These are phyloP conservation scores for Trypanosoma cruzi DNA, from an alignment of 208 protist genomes.

Conservation along the genomic window DNA sequence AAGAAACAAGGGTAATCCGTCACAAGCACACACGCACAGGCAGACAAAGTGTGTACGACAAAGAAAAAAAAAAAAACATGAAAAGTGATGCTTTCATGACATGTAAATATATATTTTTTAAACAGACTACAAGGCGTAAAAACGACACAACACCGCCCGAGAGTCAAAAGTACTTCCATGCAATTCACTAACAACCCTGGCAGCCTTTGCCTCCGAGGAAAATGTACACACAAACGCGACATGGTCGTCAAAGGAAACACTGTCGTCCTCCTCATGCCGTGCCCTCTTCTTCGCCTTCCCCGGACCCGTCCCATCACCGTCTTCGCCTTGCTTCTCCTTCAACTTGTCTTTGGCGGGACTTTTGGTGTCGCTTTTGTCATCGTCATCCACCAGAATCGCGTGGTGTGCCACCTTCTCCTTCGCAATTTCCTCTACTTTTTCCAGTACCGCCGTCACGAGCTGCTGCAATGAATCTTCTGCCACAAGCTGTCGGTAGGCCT, in stretches of 20 bases:
- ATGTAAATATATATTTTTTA: slow-evolving; percentile 2
- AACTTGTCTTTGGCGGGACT: not conserved
- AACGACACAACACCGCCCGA: slow-evolving; percentile 65
- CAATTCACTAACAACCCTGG: slow-evolving; percentile 53
- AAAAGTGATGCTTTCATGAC: not conserved
- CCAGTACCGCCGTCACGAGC: slow-evolving; percentile 38
- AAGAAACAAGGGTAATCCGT: not conserved
- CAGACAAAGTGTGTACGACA: too few relatives aligned
- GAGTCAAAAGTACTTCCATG: slow-evolving; percentile 67
- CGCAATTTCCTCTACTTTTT: slow-evolving; percentile 39
- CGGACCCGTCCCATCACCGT: not conserved
- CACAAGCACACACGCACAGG: not conserved
- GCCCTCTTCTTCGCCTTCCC: slow-evolving; percentile 7
- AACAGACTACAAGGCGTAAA: slow-evolving; percentile 23
- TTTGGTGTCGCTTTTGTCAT: slow-evolving; percentile 8
- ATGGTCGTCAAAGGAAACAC: slow-evolving; percentile 51
- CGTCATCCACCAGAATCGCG: slow-evolving; percentile 50
- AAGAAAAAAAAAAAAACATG: not conserved
- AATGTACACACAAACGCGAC: slow-evolving; percentile 65
- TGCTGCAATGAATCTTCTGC: slow-evolving; percentile 25
- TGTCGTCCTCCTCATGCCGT: slow-evolving; percentile 6
- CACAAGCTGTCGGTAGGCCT: slow-evolving; percentile 20
- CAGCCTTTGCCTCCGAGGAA: slow-evolving; percentile 47
- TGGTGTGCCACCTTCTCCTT: slow-evolving; percentile 38
- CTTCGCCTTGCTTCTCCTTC: not conserved